A percentile compares a stretch with the other conserved stretches of the same genome.
Evolutionary conservation across 2,329 filamentous ascomycete genomes (phyloP).

Genomic region (Fusarium nurragi): DNA sequence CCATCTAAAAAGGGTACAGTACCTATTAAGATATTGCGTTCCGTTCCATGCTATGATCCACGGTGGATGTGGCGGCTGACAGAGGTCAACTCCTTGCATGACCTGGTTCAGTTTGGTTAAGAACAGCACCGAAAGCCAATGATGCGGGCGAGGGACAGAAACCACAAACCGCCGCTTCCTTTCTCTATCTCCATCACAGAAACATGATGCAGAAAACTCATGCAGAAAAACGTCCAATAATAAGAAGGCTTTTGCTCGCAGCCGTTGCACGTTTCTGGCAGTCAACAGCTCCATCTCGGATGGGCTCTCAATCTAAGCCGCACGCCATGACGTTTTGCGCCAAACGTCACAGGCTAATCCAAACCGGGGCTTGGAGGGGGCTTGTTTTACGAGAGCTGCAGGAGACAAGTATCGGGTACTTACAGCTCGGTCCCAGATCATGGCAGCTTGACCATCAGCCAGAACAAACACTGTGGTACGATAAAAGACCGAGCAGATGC

Average conservation of each 20-base stretch:
- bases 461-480: not conserved
- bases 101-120: not conserved
- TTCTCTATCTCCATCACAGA: not conserved
- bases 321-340: constrained; percentile 37
- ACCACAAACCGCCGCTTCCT: not conserved
- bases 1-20: not conserved
- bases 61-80: constrained; percentile 38
- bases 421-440: no score
- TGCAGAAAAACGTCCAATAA: not conserved
- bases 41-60: constrained; percentile 6
- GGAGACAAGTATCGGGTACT: constrained; percentile 27
- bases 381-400: constrained; percentile 39
- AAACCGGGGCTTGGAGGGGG: constrained; percentile 3
- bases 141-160: not conserved
- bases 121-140: not conserved
- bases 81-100: constrained; percentile 30
- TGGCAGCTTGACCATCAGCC: not conserved
- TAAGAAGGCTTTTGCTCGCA: not conserved
- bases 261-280: constrained; percentile 25
- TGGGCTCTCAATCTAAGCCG: constrained; percentile 29
- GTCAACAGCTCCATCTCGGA: constrained; percentile 23
- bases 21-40: constrained; percentile 1
- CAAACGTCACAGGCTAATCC: constrained; percentile 23
- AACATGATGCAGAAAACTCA: not conserved
- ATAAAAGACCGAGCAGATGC: not conserved